phyloP scores from a whole-genome alignment of 1,139 yeast species.

The Pichia sp. region DNA sequence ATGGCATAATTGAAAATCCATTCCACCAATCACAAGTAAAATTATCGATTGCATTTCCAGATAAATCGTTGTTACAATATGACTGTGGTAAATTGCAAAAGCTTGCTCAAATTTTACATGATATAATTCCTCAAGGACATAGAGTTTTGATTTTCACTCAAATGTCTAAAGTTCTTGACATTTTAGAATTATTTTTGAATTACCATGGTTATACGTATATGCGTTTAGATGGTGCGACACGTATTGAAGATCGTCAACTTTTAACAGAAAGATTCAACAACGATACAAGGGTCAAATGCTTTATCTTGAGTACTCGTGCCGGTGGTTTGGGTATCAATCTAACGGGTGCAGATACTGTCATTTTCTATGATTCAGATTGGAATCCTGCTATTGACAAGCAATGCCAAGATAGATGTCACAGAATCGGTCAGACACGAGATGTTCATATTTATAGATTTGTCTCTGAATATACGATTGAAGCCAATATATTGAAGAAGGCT shows the following conservation, averaged over 20 bases:
- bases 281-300: conserved; percentile 81
- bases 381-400: conserved; percentile 99
- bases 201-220: conserved; percentile 91
- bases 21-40: conserved; percentile 83
- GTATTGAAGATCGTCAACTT: conserved; percentile 92
- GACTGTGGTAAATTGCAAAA: conserved; percentile 96
- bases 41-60: conserved; percentile 92
- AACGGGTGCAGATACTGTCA: conserved; percentile 98
- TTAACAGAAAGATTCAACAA: conserved; percentile 88
- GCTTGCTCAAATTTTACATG: conserved; percentile 65
- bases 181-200: conserved; percentile 86
- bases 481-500: conserved; percentile 88
- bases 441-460: conserved; percentile 96
- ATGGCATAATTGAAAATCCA: conserved; percentile 39
- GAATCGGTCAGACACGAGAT: conserved; percentile 97
- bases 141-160: conserved; percentile 94
- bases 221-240: conserved; percentile 96
- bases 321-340: conserved; percentile 97
- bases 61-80: conserved; percentile 80
- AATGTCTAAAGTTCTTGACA: conserved; percentile 94
- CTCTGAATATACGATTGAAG: conserved; percentile 92
- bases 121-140: conserved; percentile 79
- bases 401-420: conserved; percentile 98
- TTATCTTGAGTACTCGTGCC: conserved; percentile 88
- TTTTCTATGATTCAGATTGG: conserved; percentile 99